Conservation (phyloP, 495 filamentous ascomycete species). For the Penicillium paradoxum region DNA sequence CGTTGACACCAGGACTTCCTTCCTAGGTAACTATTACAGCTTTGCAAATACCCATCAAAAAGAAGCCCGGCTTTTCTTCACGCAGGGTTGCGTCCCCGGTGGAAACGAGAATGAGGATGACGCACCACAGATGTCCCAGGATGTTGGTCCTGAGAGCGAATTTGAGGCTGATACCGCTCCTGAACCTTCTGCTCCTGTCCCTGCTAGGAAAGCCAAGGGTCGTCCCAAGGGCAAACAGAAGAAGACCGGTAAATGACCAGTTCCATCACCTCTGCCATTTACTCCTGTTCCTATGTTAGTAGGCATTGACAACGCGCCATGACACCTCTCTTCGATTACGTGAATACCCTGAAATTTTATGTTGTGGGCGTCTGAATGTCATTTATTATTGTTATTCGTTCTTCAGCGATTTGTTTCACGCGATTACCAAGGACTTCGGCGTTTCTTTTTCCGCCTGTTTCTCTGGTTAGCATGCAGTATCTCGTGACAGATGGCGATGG, state of each 20-base stretch:
- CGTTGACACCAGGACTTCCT: conserved; percentile 2
- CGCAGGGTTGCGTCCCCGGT: conserved; percentile 62
- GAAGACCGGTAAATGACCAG: conserved; percentile 24
- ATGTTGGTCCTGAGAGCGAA: conserved; percentile 25
- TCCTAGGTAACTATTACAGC: conserved; percentile 75
- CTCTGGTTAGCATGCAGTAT: conserved; percentile 5
- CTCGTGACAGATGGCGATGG: conserved; percentile 11
- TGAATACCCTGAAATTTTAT: conserved; percentile 4
- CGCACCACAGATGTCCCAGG: conserved; percentile 22
- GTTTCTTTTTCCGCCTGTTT: conserved; percentile 11
- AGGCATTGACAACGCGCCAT: conserved; percentile 16
- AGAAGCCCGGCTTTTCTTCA: conserved; percentile 75
- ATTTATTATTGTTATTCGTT: conserved; percentile 15
- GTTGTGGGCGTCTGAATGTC: conserved; percentile 1
- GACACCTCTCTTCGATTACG: conserved; percentile 17
- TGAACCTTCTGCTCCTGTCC: conserved; percentile 7
- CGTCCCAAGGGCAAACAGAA: conserved; percentile 42
- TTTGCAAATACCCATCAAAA: conserved; percentile 67
- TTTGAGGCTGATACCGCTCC: conserved; percentile 17
- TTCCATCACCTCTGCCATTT: not conserved
- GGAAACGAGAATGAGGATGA: conserved; percentile 22
- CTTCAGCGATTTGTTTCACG: conserved; percentile 25
- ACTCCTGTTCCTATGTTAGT: conserved; percentile 2
- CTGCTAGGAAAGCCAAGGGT: conserved; percentile 26
- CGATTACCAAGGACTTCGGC: conserved; percentile 18